phyloP scores from a whole-genome alignment of 352 stramenopile genomes.

The Globisporangium alternatum region DNA sequence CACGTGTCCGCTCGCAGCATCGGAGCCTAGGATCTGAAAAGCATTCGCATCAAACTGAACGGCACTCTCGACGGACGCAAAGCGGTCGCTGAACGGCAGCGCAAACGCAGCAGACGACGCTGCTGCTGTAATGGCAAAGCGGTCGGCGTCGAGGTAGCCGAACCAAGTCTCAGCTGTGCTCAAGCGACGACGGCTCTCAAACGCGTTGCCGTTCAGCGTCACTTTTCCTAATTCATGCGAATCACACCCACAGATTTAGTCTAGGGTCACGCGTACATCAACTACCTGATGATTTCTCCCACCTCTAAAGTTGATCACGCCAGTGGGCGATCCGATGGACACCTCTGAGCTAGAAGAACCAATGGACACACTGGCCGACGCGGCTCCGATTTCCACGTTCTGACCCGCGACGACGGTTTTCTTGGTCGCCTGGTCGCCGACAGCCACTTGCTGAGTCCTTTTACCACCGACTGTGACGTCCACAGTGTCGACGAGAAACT shows the following conservation, averaged over 20 bases:
- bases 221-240: slow-evolving; percentile 29
- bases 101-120: slow-evolving; percentile 20
- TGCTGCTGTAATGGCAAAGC: slow-evolving; percentile 17
- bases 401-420: slow-evolving; percentile 18
- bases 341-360: slow-evolving; percentile 28
- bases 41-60: slow-evolving; percentile 22
- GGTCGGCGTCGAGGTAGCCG: slow-evolving; percentile 34
- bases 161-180: slow-evolving; percentile 18
- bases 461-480: slow-evolving; percentile 34
- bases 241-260: neutral
- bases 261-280: neutral
- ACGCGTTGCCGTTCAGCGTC: slow-evolving; percentile 48
- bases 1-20: slow-evolving; percentile 20
- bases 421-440: slow-evolving; percentile 28
- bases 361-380: slow-evolving; percentile 28
- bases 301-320: slow-evolving; percentile 33
- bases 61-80: slow-evolving; percentile 24
- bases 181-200: slow-evolving; percentile 32
- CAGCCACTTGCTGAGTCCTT: slow-evolving; percentile 27
- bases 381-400: slow-evolving; percentile 23
- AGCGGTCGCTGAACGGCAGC: slow-evolving; percentile 27
- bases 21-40: neutral
- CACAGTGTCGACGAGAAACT: slow-evolving; percentile 23
- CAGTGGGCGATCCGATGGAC: slow-evolving; percentile 31
- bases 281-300: too few relatives aligned